A percentile compares a stretch with the other conserved stretches of the same genome.
These are phyloP conservation scores for Zanthoxylum bungeanum DNA, from an alignment of 345 rosid genomes.

Conservation along the genomic window DNA sequence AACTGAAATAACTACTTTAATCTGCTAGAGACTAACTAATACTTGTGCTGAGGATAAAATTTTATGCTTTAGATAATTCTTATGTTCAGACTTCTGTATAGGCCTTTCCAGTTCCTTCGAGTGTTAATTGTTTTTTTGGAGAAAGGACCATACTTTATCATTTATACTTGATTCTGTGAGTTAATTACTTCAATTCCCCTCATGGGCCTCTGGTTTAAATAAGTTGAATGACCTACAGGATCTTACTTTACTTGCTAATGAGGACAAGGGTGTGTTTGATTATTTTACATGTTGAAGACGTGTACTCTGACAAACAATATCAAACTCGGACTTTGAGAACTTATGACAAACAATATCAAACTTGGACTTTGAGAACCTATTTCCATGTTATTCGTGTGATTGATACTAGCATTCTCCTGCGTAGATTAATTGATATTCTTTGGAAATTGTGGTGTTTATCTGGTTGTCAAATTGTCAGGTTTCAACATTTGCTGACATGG, in stretches of 20 bases:
- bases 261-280: too few species aligned
- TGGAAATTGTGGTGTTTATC: not conserved
- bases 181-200: too few species aligned
- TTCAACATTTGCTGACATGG: constrained; percentile 98
- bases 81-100: not conserved
- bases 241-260: too few species aligned
- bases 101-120: not conserved
- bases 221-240: too few species aligned
- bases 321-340: not conserved
- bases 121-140: not conserved
- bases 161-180: not conserved
- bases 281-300: too few species aligned
- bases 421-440: not conserved
- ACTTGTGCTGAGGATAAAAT: not conserved
- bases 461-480: constrained; percentile 40
- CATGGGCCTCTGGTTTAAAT: too few species aligned
- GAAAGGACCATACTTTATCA: not conserved
- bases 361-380: not conserved
- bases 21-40: not conserved
- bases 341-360: not conserved
- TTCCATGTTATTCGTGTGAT: not conserved
- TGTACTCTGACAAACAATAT: not conserved
- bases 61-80: not conserved
- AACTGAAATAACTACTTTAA: not conserved
- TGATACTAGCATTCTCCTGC: not conserved